Evolutionary conservation across 2,329 filamentous ascomycete genomes (phyloP).

Genomic region (Ophiocordyceps australis): DNA sequence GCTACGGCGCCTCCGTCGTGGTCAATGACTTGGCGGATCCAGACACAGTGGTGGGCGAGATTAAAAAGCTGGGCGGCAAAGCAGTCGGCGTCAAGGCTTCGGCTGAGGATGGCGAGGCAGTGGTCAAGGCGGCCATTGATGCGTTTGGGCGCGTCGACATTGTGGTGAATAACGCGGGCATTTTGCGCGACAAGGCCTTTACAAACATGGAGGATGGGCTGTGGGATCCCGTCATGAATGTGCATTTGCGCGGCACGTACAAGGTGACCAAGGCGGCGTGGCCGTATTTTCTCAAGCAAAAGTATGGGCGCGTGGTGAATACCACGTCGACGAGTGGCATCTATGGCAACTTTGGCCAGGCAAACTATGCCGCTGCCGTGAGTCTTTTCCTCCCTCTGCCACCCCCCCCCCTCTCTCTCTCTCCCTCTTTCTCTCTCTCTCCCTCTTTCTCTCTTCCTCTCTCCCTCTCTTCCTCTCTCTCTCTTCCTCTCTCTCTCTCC

Average conservation of each 20-base stretch:
- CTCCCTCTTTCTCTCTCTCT: too few species aligned
- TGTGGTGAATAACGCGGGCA: conserved; percentile 94
- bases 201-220: conserved; percentile 89
- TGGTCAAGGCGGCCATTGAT: conserved; percentile 88
- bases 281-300: conserved; percentile 96
- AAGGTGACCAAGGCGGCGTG: conserved; percentile 95
- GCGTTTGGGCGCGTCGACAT: conserved; percentile 88
- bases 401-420: too few species aligned
- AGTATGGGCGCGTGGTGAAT: conserved; percentile 93
- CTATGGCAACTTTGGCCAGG: conserved; percentile 97
- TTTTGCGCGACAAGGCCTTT: conserved; percentile 95
- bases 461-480: too few species aligned
- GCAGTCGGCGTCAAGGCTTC: conserved; percentile 87
- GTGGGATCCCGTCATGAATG: conserved; percentile 84
- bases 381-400: conserved; percentile 17
- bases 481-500: too few species aligned
- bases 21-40: conserved; percentile 95
- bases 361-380: conserved; percentile 86
- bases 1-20: conserved; percentile 67
- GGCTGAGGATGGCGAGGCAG: conserved; percentile 77
- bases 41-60: conserved; percentile 79
- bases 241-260: conserved; percentile 88
- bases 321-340: conserved; percentile 94
- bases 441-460: too few species aligned
- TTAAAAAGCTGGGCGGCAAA: conserved; percentile 74